phyloP scores from a whole-genome alignment of 2,329 filamentous ascomycete genomes.

The Pseudodiploospora longispora region DNA sequence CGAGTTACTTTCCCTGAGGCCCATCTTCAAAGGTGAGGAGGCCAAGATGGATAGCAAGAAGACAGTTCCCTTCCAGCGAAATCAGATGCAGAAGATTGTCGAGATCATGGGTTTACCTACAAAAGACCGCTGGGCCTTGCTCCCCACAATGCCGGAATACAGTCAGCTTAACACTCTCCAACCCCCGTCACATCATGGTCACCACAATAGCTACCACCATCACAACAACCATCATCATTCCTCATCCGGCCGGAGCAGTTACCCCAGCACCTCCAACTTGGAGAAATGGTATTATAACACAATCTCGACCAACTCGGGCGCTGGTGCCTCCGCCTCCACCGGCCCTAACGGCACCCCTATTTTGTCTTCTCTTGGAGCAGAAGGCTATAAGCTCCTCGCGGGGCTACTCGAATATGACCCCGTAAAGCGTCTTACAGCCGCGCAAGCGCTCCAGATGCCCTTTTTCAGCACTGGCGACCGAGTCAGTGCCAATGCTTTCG shows the following conservation, averaged over 20 bases:
- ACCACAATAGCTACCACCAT: conserved; percentile 32
- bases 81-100: conserved; percentile 98
- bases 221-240: conserved; percentile 41
- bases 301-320: conserved; percentile 47
- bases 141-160: conserved; percentile 83
- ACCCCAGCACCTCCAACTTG: conserved; percentile 41
- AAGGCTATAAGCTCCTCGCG: conserved; percentile 76
- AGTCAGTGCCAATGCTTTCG: conserved; percentile 79
- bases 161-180: conserved; percentile 55
- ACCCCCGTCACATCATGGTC: conserved; percentile 38
- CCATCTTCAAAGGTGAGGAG: conserved; percentile 98
- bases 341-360: conserved; percentile 20
- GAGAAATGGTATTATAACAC: conserved; percentile 76
- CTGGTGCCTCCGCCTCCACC: conserved; percentile 5
- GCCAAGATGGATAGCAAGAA: conserved; percentile 99
- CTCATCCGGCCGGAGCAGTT: conserved; percentile 19
- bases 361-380: conserved; percentile 56
- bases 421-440: conserved; percentile 75
- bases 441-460: conserved; percentile 78
- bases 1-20: conserved; percentile 78
- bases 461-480: conserved; percentile 75
- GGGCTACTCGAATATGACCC: conserved; percentile 90
- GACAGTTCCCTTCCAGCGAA: conserved; percentile 91
- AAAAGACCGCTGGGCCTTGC: conserved; percentile 80
- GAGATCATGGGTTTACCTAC: conserved; percentile 90